Evolutionary conservation across 2,329 filamentous ascomycete species (phyloP), one percentile per base, ranked within the genome.

Genomic region (Cladophialophora immunda): DNA sequence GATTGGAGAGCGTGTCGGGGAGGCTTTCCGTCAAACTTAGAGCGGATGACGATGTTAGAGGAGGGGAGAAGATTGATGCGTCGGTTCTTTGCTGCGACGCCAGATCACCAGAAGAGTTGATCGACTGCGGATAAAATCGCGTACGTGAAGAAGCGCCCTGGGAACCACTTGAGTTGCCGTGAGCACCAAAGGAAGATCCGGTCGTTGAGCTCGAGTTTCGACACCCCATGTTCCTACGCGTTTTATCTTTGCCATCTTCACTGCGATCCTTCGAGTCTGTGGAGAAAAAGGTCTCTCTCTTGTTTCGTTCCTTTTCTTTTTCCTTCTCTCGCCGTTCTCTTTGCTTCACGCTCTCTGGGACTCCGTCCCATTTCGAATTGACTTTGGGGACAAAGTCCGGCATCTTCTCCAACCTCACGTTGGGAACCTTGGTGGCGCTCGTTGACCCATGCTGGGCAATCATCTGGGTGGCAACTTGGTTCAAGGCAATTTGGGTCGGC

Each of bases 311-410:
- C 38, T 67, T 70, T 27, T 68, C 65, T 53, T 47, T 59, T 22
- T 61, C 65, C 34, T 72, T 69, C 17, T 70, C 65, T 22, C 70
- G 64, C 62, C 75, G 72, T 29, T 74, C 72, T 62, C 70, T 76
- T 15, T 74, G 69, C 69, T 80, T 82, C 52, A 78, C 70, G 0
- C 73, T 67, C 25, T 81, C 77, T 13, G 84, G 84, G 7, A 85
- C 72, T 9, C 84, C 84, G 69, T 86, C 80, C 84, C 84, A 86
- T 74, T 83, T 85, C 30, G 81, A 81, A 67, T 85, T 86, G 38
- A 85, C 83, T 68, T 81, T 85, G 22, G 84, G 84, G 1, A 85
- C 82, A 62, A 76, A 76, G 3, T 78, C 70, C 5, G 84, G 84
- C 41, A 86, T 77, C 69, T 82, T 84, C 66, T 82, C 78, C 5